Evolutionary conservation across 306 rosid species (phyloP).

Genomic region (Acacia crassicarpa): DNA sequence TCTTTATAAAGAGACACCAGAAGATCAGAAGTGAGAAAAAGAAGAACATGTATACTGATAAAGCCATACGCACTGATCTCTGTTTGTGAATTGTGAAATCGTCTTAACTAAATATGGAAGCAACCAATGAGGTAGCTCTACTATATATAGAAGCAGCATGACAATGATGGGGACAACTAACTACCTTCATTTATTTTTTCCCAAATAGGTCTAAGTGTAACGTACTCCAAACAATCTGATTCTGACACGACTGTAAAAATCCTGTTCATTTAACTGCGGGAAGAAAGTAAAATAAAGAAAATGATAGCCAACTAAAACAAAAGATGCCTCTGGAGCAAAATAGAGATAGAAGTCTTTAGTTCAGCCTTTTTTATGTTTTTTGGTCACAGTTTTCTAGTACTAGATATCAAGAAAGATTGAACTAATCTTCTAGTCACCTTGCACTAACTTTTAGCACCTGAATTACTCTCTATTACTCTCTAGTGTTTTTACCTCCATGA

Average conservation of each 20-base stretch:
- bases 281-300: neutral
- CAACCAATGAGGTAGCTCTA: slow-evolving; percentile 12
- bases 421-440: neutral
- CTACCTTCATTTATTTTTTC: neutral
- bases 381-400: neutral
- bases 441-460: neutral
- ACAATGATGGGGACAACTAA: neutral
- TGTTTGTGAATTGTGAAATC: neutral
- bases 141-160: slow-evolving; percentile 39
- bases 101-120: neutral
- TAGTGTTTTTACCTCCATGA: neutral
- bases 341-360: neutral
- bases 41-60: slow-evolving; percentile 40
- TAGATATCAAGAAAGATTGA: neutral
- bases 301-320: neutral
- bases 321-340: neutral
- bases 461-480: neutral
- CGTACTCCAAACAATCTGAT: neutral
- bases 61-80: slow-evolving; percentile 41
- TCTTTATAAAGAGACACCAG: slow-evolving; percentile 33
- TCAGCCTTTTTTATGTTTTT: neutral
- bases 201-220: neutral
- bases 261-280: neutral
- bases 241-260: neutral
- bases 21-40: slow-evolving; percentile 42